Percentiles rank a stretch among this genome's conserved stretches.
These are phyloP conservation scores for Blastobotrys serpentis DNA, from an alignment of 1,139 yeast genomes.

Conservation along the genomic window DNA sequence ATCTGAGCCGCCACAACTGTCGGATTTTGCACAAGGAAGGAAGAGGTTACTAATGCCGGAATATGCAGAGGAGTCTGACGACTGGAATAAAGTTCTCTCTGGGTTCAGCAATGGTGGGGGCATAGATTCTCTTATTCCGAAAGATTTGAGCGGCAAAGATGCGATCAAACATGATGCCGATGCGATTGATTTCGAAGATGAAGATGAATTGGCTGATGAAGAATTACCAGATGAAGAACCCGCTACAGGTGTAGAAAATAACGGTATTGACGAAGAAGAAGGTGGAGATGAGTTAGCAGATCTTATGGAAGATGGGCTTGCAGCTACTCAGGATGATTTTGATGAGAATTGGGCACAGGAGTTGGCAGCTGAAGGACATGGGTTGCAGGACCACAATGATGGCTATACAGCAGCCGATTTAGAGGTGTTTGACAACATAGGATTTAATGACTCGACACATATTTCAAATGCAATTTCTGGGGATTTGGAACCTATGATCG, in stretches of 20 bases:
- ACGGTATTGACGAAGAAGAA: constrained; percentile 44
- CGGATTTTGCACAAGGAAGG: background rate
- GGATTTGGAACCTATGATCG: background rate
- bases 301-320: constrained; percentile 24
- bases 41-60: constrained; percentile 16
- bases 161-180: constrained; percentile 74
- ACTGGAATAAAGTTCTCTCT: constrained; percentile 29
- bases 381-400: constrained; percentile 13
- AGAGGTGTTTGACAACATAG: constrained; percentile 19
- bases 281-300: constrained; percentile 28
- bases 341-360: constrained; percentile 12
- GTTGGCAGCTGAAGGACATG: constrained; percentile 8
- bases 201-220: constrained; percentile 92
- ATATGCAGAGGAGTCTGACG: constrained; percentile 28
- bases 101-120: constrained; percentile 26
- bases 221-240: constrained; percentile 47
- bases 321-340: constrained; percentile 20
- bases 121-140: constrained; percentile 27
- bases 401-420: constrained; percentile 17
- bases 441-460: constrained; percentile 4
- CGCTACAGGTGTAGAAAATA: constrained; percentile 40
- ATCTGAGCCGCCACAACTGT: constrained; percentile 7
- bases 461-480: constrained; percentile 4
- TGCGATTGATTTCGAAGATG: constrained; percentile 94
- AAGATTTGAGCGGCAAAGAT: constrained; percentile 34